These are phyloP conservation scores for Parascedosporium putredinis DNA, from an alignment of 2,329 filamentous ascomycete genomes.

Conservation along the genomic window DNA sequence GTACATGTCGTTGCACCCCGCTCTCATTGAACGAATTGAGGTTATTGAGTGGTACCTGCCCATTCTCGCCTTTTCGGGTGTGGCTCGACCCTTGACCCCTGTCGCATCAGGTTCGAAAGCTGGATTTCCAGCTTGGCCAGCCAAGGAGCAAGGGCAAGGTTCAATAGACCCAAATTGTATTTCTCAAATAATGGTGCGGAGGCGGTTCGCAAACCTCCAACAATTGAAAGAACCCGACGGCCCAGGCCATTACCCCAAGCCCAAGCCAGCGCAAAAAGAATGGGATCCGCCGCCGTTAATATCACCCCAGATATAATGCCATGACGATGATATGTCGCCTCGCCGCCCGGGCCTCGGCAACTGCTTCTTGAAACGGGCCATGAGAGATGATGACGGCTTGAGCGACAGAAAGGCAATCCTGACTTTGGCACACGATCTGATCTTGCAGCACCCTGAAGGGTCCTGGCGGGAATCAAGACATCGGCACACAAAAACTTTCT, in stretches of 20 bases:
- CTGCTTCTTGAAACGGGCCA: not conserved
- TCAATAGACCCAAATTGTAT: not conserved
- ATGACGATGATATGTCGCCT: constrained; percentile 3
- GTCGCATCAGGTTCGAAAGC: not conserved
- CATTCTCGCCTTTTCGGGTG: no score
- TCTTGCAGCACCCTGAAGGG: no score
- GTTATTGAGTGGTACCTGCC: no score
- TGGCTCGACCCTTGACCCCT: not conserved
- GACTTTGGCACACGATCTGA: no score
- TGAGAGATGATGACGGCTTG: not conserved
- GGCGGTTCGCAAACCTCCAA: no score
- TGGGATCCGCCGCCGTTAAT: not conserved
- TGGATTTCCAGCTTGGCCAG: not conserved
- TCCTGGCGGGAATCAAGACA: no score
- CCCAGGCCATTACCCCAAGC: no score
- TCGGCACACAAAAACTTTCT: no score
- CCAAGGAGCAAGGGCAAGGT: not conserved
- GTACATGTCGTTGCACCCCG: no score
- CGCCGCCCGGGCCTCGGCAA: not conserved
- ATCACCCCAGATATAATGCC: not conserved
- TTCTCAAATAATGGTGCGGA: not conserved
- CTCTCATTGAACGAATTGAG: no score
- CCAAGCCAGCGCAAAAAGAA: not conserved
- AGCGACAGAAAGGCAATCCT: no score
- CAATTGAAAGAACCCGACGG: no score